A percentile compares a stretch with the other conserved stretches of the same genome.
These are phyloP conservation scores for Neofusicoccum kwambonambiense DNA, from an alignment of 2,329 filamentous ascomycete species.

Conservation along the genomic window DNA sequence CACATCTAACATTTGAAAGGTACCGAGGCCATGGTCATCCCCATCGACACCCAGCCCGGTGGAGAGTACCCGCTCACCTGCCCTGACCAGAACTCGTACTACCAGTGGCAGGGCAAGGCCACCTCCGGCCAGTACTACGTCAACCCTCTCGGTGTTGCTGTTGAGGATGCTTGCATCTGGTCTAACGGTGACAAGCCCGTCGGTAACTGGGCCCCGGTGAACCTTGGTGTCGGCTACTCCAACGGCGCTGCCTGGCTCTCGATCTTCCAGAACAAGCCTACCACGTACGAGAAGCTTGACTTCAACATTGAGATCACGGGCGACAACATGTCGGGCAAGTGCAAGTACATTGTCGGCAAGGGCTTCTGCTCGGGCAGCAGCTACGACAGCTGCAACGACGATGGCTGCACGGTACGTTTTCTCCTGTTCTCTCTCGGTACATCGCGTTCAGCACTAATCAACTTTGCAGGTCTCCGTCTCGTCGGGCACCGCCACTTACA, in stretches of 20 bases:
- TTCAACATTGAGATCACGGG: slow-evolving; percentile 78
- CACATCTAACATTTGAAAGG: slow-evolving; percentile 34
- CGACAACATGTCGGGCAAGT: slow-evolving; percentile 58
- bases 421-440: neutral
- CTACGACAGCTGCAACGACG: slow-evolving; percentile 48
- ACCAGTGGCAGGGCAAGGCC: slow-evolving; percentile 67
- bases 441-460: neutral
- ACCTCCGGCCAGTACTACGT: slow-evolving; percentile 97
- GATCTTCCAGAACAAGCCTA: slow-evolving; percentile 81
- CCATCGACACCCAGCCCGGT: slow-evolving; percentile 64
- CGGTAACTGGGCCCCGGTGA: slow-evolving; percentile 86
- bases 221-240: slow-evolving; percentile 73
- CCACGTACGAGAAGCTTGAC: slow-evolving; percentile 66
- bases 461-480: slow-evolving; percentile 9
- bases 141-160: slow-evolving; percentile 72
- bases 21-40: slow-evolving; percentile 83
- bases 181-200: slow-evolving; percentile 55
- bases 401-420: slow-evolving; percentile 77
- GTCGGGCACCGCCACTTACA: slow-evolving; percentile 1
- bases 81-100: slow-evolving; percentile 71
- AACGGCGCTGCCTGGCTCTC: slow-evolving; percentile 73
- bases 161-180: slow-evolving; percentile 76
- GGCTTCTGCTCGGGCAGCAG: slow-evolving; percentile 54
- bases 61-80: slow-evolving; percentile 66
- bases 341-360: slow-evolving; percentile 64